phyloP scores from a whole-genome alignment of 2,329 filamentous ascomycete genomes.

The Xylariales sp. region DNA sequence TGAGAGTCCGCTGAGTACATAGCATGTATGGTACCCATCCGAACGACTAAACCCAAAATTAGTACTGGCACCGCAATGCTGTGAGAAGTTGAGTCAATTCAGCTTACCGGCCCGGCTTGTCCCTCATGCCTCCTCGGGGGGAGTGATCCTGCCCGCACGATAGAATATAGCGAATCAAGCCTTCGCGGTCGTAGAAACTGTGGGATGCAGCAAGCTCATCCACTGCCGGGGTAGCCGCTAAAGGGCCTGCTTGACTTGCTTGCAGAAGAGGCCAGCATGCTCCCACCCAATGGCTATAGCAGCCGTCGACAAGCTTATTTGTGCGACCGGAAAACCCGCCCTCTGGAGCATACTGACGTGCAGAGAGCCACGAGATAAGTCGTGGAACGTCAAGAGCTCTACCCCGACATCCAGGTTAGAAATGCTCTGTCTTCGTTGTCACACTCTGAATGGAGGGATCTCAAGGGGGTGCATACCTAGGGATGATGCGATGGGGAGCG shows the following conservation, averaged over 20 bases:
- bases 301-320: conserved; percentile 97
- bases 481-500: conserved; percentile 68
- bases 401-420: conserved; percentile 17
- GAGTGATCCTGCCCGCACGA: conserved; percentile 76
- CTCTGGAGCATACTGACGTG: conserved; percentile 85
- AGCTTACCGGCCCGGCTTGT: conserved; percentile 86
- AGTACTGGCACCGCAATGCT: no score
- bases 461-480: conserved; percentile 50
- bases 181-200: conserved; percentile 69
- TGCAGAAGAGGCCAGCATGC: conserved; percentile 91
- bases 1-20: conserved; percentile 82
- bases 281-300: conserved; percentile 97
- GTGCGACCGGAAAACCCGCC: conserved; percentile 91
- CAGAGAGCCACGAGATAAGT: conserved; percentile 82
- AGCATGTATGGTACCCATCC: conserved; percentile 91
- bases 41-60: conserved; percentile 66
- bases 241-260: conserved; percentile 62
- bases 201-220: conserved; percentile 18
- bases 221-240: conserved; percentile 12
- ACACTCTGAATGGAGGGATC: conserved; percentile 27
- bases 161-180: conserved; percentile 83
- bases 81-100: no score
- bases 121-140: conserved; percentile 74
- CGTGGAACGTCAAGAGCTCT: conserved; percentile 73
- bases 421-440: conserved; percentile 25